phyloP scores from a whole-genome alignment of 805 yeast genomes.

The Sugiyamaella smithiae region DNA sequence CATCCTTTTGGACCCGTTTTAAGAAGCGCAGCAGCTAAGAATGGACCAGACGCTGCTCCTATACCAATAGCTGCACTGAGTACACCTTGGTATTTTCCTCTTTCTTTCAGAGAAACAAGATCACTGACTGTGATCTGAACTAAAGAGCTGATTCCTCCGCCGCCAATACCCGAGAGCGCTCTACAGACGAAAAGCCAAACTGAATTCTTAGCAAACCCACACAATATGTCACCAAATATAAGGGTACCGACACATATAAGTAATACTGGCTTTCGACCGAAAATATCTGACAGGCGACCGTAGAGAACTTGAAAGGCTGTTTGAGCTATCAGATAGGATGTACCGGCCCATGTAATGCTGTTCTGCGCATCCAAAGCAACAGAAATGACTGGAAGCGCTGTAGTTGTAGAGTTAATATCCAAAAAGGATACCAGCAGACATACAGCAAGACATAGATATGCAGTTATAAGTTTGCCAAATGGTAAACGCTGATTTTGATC shows the following conservation, averaged over 20 bases:
- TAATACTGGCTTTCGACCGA: slow-evolving; percentile 55
- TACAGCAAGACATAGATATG: not conserved
- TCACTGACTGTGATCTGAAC: slow-evolving; percentile 54
- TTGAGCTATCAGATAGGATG: slow-evolving; percentile 50
- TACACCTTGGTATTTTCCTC: slow-evolving; percentile 58
- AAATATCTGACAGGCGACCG: slow-evolving; percentile 52
- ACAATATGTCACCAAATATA: slow-evolving; percentile 42
- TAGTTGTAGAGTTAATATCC: slow-evolving; percentile 49
- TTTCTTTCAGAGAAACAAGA: slow-evolving; percentile 49
- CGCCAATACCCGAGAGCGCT: slow-evolving; percentile 54
- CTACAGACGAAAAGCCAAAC: slow-evolving; percentile 45
- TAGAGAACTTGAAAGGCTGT: slow-evolving; percentile 56
- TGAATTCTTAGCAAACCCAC: slow-evolving; percentile 50
- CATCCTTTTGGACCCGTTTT: slow-evolving; percentile 38
- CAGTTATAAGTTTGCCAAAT: not conserved
- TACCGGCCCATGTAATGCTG: slow-evolving; percentile 59
- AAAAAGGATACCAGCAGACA: slow-evolving; percentile 38
- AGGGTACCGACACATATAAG: slow-evolving; percentile 52
- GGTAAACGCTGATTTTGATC: slow-evolving; percentile 3
- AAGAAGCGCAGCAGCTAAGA: slow-evolving; percentile 49
- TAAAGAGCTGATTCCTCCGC: slow-evolving; percentile 50
- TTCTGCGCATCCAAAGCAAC: slow-evolving; percentile 44
- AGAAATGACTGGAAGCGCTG: slow-evolving; percentile 49
- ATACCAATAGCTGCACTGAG: slow-evolving; percentile 50
- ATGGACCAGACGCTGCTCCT: slow-evolving; percentile 55